Percentiles rank a stretch among this genome's conserved stretches.
These are phyloP conservation scores for Ilyonectria robusta DNA, from an alignment of 2,329 filamentous ascomycete genomes.

Conservation along the genomic window DNA sequence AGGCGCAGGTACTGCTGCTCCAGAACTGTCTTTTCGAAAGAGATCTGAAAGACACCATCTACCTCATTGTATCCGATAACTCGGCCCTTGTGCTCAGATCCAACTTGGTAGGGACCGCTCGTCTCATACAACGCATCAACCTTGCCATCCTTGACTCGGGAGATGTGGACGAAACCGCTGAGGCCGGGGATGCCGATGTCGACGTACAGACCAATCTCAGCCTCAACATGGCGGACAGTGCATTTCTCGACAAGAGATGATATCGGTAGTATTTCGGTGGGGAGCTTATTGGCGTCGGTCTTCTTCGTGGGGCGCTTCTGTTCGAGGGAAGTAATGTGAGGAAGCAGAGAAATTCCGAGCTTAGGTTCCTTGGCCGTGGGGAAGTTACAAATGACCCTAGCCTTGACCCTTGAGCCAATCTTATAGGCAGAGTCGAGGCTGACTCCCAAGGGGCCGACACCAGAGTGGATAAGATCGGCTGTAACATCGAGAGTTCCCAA, in stretches of 20 bases:
- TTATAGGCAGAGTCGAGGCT: conserved; percentile 86
- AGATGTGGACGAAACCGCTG: conserved; percentile 95
- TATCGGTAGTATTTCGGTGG: conserved; percentile 74
- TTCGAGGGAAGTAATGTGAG: conserved; percentile 81
- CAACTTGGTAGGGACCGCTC: conserved; percentile 83
- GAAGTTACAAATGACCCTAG: conserved; percentile 89
- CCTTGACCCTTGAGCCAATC: conserved; percentile 86
- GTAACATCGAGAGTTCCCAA: conserved; percentile 94
- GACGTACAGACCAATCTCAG: conserved; percentile 85
- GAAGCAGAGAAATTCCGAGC: conserved; percentile 87
- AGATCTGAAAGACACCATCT: conserved; percentile 88
- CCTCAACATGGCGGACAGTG: conserved; percentile 84
- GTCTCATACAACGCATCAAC: conserved; percentile 85
- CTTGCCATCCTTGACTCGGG: conserved; percentile 89
- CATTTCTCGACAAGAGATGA: conserved; percentile 85
- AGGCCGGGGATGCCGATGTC: conserved; percentile 75
- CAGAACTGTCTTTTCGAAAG: conserved; percentile 85
- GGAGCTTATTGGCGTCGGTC: conserved; percentile 59
- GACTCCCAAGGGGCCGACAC: conserved; percentile 76
- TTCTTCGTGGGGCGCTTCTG: conserved; percentile 56
- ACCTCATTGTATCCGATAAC: conserved; percentile 89
- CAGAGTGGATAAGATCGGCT: conserved; percentile 91
- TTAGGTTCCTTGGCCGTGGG: conserved; percentile 84
- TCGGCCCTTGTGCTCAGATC: conserved; percentile 83
- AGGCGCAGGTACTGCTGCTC: conserved; percentile 92